Evolutionary conservation across 176 grass and related monocot species (phyloP), one percentile per base, ranked within the genome.

Genomic region (Guadua angustifolia): DNA sequence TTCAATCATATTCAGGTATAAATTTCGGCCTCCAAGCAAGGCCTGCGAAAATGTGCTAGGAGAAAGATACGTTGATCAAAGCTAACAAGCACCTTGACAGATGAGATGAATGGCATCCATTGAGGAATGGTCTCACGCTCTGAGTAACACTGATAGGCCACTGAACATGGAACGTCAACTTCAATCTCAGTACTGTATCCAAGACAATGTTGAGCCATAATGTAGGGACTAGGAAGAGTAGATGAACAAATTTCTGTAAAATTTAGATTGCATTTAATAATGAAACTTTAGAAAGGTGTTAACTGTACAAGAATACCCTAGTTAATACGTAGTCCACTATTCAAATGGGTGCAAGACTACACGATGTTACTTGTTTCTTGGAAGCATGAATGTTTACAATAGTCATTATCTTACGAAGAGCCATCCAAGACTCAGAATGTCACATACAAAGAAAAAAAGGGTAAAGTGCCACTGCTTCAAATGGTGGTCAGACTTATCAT

Each of bases 81-180:
- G 45, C 68, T 69, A 72, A 60, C 4, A 47, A 49, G 69, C 61
- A 99, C 96, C 85, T 94, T 83, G 79, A 99, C 96, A 29, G 91
- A 89, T 25, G 96, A 99, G 62, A 99, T 99, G 82, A 94, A 99
- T 78, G 96, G 96, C 96, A 99, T 99, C 96, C 96, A 99, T 83
- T 94, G 80, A 75, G 96, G 93, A 77, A 99, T 99, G 19, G 78
- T 69, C 84, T 99, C 91, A 21, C 91, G 86, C 65, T 99, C 91
- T 55, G 91, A 99, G 82, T 99, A 99, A 89, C 91, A 95, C 26
- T 99, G 87, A 66, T 94, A 95, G 9, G 93, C 93, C 68, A 95
- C 85, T 38, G 96, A 94, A 88, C 93, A 94, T 71, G 96, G 93
- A 78, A 99, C 93, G 42, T 90, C 89, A 52, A 95, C 86, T 88